Base-by-base conservation (phyloP, 2,329 filamentous ascomycete genomes). In the Alternaria angustiovoidea region DNA sequence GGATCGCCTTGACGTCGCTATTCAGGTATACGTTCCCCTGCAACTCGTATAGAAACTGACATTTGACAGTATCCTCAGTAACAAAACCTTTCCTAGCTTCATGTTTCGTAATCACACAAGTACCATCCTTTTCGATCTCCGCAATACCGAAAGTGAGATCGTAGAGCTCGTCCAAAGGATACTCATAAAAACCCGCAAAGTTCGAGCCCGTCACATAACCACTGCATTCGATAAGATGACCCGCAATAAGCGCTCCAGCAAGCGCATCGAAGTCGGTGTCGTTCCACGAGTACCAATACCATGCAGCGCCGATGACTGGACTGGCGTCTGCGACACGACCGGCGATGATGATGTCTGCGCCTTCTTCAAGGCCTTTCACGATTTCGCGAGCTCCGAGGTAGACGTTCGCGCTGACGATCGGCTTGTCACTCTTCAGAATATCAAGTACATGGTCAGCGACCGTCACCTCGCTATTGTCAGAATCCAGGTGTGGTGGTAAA, bases 201-300 rank as follows among this genome's bases (percentile, higher is more conserved):
- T 88, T 87, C 0, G 77, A 82, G 0, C 85, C 86, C 0, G 83
- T 84, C 3, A 83, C 83, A 54, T 88, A 88, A 38, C 73, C 76
- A 38, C 73, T 75, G 54, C 80, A 82, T 57, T 82, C 80, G 39
- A 82, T 81, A 18, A 82, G 62, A 65, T 82, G 80, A 2, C 80
- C 80, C 1, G 78, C 78, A 32, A 82, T 76, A 7, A 82, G 76
- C 2, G 80, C 74, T 38, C 78, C 78, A 0, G 80, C 86, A 5
- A 88, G 76, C 18, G 77, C 66, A 59, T 87, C 81, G 20, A 81
- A 85, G 24, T 83, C 78, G 0, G 75, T 79, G 16, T 82, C 79
- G 0, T 63, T 60, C 86, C 85, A 88, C 1, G 78, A 75, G 54
- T 88, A 81, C 82, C 85, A 88, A 76, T 80, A 88, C 67, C 82